Base-by-base conservation (phyloP, 768 basidiomycete species). In the Rhizopogon sp. region DNA sequence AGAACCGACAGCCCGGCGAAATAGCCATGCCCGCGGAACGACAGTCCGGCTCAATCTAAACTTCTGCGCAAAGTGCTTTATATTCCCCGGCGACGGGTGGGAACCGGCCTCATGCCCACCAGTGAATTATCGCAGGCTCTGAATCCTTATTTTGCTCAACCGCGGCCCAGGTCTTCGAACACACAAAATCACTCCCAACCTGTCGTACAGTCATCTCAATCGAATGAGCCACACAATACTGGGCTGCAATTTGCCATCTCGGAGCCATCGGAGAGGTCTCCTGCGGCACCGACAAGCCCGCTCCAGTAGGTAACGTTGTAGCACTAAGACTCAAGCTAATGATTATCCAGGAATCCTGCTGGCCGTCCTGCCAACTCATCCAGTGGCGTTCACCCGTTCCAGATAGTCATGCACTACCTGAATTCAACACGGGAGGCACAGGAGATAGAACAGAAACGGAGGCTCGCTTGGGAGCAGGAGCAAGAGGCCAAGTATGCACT, bases 101-200 rank as follows among this genome's bases (percentile, higher is more conserved):
- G 1, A 8, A 7, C 31, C 50, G 54, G 43, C 60, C 56, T 58
- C 55, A 85, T 85, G 84, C 73, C 79, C 61, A 78, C 82, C 56
- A 90, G 87, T 73, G 87, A 90, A 69, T 81, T 90, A 54, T 85
- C 84, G 8, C 83, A 90, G 65, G 88, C 88, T 5, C 83, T 90
- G 62, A 90, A 90, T 67, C 87, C 87, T 10, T 74, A 82, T 64
- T 75, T 80, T 55, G 76, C 74, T 37, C 79, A 80, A 51, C 62
- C 72, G 16, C 71, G 78, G 57, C 60, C 68, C 17, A 66, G 75
- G 41, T 55, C 64, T 3, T 56, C 63, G 0, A 60, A 62, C 8
- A 56, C 45, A 29, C 70, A 46, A 55, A 70, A 8, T 58, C 63
- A 28, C 33, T 52, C 62, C 6, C 68, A 73, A 42, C 60, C 66